Base-by-base conservation (phyloP, 2,329 filamentous ascomycete genomes). In the Botryotinia convoluta region DNA sequence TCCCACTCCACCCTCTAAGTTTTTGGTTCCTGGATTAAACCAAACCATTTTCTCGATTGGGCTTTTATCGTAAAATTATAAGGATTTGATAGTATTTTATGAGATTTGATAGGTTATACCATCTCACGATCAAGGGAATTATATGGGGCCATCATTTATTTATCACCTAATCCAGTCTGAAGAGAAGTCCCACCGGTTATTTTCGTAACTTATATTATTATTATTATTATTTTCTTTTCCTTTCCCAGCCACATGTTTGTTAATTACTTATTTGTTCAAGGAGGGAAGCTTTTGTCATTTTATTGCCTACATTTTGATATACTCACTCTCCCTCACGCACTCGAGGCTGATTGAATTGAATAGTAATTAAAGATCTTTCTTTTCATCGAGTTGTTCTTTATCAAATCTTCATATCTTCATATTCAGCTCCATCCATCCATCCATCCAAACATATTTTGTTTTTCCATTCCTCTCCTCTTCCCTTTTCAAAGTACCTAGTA, bases 211-310 rank as follows among this genome's bases (percentile, higher is more conserved):
- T n/a, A n/a, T n/a, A n/a, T n/a, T n/a, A n/a, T n/a, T n/a, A n/a
- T n/a, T n/a, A 44, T 29, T 37, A 48, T 48, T 26, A 12, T 26
- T 35, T 51, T 26, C 22, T 20, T n/a, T 61, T n/a, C 51, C 42
- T 9, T 69, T 68, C 63, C 71, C 71, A 72, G 71, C 63, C 71
- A 72, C 71, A 72, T 51, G 71, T 72, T 72, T 10, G n/a, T 54
- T 16, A 20, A 29, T 48, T 18, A 68, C 39, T 69, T 65, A 57
- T 42, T 54, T 65, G 62, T 32, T 39, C 42, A 5, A 6, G 48
- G 48, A 51, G 48, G 45, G 45, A 48, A 48, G 45, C 45, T 48
- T 2, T 48, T 48, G 9, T 48, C 22, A 12, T 26, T 48, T 48
- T 26, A 18, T 60, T 45, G 26, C 8, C 18, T 29, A 18, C 57